Evolutionary conservation across 2,329 filamentous ascomycete species (phyloP).

Genomic region (Domatiomyces catenatus): DNA sequence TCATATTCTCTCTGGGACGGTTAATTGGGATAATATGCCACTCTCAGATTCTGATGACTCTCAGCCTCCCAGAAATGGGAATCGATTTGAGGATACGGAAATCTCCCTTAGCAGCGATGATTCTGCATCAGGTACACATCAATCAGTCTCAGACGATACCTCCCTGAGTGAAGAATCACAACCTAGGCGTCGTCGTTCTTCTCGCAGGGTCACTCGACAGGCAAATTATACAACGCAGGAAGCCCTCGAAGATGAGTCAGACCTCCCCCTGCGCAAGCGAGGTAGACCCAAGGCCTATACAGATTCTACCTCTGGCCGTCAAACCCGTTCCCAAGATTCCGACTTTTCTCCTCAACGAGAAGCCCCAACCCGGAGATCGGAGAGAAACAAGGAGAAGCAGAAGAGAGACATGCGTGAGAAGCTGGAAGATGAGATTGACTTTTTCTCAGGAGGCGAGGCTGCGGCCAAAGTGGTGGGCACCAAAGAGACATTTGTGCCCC

Average conservation of each 20-base stretch:
- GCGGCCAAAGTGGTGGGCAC: slow-evolving; percentile 45
- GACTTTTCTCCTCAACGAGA: slow-evolving; percentile 5
- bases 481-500: slow-evolving; percentile 55
- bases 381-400: slow-evolving; percentile 18
- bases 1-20: neutral
- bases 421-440: slow-evolving; percentile 33
- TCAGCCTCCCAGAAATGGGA: neutral
- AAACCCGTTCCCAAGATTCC: neutral
- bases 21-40: slow-evolving; percentile 8
- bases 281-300: neutral
- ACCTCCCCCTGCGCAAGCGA: neutral
- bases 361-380: slow-evolving; percentile 20
- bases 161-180: slow-evolving; percentile 1
- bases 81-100: neutral
- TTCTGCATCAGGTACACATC: neutral
- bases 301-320: neutral
- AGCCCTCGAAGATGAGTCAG: slow-evolving; percentile 6
- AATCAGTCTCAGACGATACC: neutral
- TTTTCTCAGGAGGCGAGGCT: slow-evolving; percentile 24
- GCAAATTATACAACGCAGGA: slow-evolving; percentile 4
- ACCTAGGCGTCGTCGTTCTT: slow-evolving; percentile 2
- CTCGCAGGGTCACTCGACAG: slow-evolving; percentile 6
- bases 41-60: slow-evolving; percentile 9
- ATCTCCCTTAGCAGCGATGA: neutral
- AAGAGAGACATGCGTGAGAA: slow-evolving; percentile 32